These are phyloP conservation scores for Aspergillus sp. DNA, from an alignment of 2,329 filamentous ascomycete species.

Conservation along the genomic window DNA sequence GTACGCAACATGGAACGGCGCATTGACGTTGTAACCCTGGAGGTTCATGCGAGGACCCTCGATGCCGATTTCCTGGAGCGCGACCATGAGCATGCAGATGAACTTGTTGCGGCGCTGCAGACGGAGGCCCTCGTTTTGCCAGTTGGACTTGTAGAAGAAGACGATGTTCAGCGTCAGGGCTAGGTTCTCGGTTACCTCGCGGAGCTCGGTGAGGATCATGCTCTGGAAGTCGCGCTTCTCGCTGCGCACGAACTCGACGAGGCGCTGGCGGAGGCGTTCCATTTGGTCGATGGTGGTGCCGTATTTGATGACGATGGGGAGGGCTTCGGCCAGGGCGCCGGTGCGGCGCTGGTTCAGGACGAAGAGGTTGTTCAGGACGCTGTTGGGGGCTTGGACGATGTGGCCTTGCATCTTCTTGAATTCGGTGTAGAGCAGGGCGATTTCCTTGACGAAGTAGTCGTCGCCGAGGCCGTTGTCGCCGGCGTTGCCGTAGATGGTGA, in stretches of 20 bases:
- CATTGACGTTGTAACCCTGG: conserved; percentile 66
- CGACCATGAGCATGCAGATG: conserved; percentile 83
- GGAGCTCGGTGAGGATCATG: conserved; percentile 83
- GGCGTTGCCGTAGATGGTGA: conserved; percentile 87
- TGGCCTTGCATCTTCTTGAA: conserved; percentile 99
- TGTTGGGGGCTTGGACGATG: conserved; percentile 93
- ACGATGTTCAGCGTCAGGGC: conserved; percentile 86
- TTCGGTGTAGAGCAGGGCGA: conserved; percentile 88
- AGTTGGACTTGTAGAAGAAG: conserved; percentile 97
- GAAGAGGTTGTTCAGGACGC: conserved; percentile 85
- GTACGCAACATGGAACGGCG: conserved; percentile 61
- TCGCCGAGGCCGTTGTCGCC: conserved; percentile 77
- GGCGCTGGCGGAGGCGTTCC: conserved; percentile 73
- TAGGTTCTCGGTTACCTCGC: conserved; percentile 76
- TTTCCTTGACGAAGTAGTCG: conserved; percentile 95
- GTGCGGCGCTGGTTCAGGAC: conserved; percentile 93
- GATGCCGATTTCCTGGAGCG: conserved; percentile 80
- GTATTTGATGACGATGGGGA: conserved; percentile 82
- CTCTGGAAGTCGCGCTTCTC: conserved; percentile 89
- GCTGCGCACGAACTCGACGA: conserved; percentile 76
- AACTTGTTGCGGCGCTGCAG: conserved; percentile 91
- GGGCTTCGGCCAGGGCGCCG: conserved; percentile 80
- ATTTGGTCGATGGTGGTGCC: conserved; percentile 83
- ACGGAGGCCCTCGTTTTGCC: conserved; percentile 90
- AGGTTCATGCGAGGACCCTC: conserved; percentile 76